These are phyloP conservation scores for Trametes cubensis DNA, from an alignment of 768 basidiomycete genomes.

Conservation along the genomic window DNA sequence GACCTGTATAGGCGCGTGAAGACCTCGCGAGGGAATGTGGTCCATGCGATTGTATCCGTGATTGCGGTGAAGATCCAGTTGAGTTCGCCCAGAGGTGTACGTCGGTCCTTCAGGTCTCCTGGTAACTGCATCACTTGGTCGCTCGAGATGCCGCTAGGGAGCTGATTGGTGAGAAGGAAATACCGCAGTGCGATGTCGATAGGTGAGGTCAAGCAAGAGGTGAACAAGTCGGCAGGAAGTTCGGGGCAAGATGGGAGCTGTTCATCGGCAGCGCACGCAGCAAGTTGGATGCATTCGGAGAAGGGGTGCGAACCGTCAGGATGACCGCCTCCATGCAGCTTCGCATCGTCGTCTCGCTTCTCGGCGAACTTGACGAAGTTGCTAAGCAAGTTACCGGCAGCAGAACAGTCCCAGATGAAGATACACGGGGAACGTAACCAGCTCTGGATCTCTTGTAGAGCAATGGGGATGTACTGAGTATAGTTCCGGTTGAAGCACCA, in stretches of 20 bases:
- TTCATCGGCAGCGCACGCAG: conserved; percentile 90
- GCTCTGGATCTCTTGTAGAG: conserved; percentile 87
- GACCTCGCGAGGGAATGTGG: conserved; percentile 89
- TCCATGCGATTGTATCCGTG: conserved; percentile 99
- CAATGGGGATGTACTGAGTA: conserved; percentile 98
- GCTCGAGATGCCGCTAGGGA: conserved; percentile 76
- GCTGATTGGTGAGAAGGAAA: conserved; percentile 88
- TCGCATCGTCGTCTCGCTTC: conserved; percentile 69
- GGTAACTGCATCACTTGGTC: conserved; percentile 96
- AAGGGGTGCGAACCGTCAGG: conserved; percentile 69
- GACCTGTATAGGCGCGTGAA: conserved; percentile 95
- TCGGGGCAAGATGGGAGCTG: conserved; percentile 94
- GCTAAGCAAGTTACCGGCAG: conserved; percentile 89
- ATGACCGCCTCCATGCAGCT: conserved; percentile 57
- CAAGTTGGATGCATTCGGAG: conserved; percentile 89
- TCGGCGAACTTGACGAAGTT: conserved; percentile 87
- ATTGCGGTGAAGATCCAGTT: conserved; percentile 99
- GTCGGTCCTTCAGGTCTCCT: conserved; percentile 93
- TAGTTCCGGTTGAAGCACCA: conserved; percentile 99
- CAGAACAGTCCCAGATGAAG: conserved; percentile 98
- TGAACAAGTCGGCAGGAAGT: conserved; percentile 96
- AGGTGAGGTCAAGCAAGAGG: conserved; percentile 95
- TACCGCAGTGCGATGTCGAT: conserved; percentile 97
- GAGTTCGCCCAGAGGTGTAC: conserved; percentile 96
- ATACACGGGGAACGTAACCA: conserved; percentile 96